A percentile compares a stretch with the other conserved stretches of the same genome.
phyloP scores from a whole-genome alignment of 2,329 filamentous ascomycete genomes.

The Macroventuria anomochaeta region DNA sequence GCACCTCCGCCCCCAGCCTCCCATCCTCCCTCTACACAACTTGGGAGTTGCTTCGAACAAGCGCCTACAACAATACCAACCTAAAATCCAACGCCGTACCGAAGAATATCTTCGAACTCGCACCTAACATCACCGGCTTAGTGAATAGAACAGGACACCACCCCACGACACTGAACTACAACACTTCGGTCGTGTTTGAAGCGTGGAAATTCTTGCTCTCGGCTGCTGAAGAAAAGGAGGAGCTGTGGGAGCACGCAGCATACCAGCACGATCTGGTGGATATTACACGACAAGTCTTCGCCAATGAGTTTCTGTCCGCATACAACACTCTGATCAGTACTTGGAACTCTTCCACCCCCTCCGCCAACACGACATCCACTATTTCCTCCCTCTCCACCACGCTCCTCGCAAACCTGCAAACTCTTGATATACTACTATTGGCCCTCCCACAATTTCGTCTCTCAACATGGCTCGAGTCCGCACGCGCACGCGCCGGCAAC shows the following conservation, averaged over 20 bases:
- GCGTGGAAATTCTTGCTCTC: slow-evolving; percentile 52
- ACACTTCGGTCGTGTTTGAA: slow-evolving; percentile 46
- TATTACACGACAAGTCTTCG: slow-evolving; percentile 57
- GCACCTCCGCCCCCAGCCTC: slow-evolving; percentile 14
- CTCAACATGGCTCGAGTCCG: slow-evolving; percentile 51
- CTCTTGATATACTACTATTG: slow-evolving; percentile 53
- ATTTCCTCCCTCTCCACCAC: background rate
- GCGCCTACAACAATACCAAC: slow-evolving; percentile 59
- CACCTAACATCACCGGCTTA: slow-evolving; percentile 53
- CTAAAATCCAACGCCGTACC: slow-evolving; percentile 51
- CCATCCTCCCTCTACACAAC: slow-evolving; percentile 49
- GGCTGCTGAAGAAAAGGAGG: slow-evolving; percentile 41
- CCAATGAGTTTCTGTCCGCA: slow-evolving; percentile 54
- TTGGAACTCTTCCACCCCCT: slow-evolving; percentile 38
- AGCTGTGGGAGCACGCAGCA: slow-evolving; percentile 52
- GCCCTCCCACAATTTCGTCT: slow-evolving; percentile 55
- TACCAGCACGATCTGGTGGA: slow-evolving; percentile 59
- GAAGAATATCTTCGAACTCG: slow-evolving; percentile 57
- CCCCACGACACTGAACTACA: slow-evolving; percentile 53
- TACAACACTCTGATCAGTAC: slow-evolving; percentile 49
- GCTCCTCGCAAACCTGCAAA: slow-evolving; percentile 27
- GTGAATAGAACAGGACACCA: slow-evolving; percentile 52
- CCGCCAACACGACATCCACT: too few species aligned
- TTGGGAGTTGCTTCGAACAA: slow-evolving; percentile 56
- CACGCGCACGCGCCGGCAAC: slow-evolving; percentile 35